These are phyloP conservation scores for Teratosphaeria epicoccoides DNA, from an alignment of 2,329 filamentous ascomycete genomes.

Conservation along the genomic window DNA sequence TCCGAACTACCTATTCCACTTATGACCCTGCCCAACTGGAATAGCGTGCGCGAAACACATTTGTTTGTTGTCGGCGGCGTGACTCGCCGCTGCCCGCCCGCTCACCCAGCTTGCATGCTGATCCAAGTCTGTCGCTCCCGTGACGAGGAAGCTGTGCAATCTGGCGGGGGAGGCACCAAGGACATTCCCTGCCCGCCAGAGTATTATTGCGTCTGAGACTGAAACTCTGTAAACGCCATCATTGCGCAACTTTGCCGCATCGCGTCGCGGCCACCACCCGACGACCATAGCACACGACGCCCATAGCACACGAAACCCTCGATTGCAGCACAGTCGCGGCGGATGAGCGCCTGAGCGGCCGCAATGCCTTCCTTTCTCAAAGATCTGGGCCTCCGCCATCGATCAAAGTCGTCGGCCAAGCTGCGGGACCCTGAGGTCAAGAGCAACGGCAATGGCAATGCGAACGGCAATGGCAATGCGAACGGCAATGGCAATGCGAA, in stretches of 20 bases:
- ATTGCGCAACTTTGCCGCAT: not conserved
- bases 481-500: constrained; percentile 8
- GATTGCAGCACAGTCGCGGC: not conserved
- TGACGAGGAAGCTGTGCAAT: not conserved
- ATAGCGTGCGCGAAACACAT: too few relatives aligned
- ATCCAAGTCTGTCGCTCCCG: not conserved
- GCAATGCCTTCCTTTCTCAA: constrained; percentile 55
- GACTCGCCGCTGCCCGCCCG: not conserved
- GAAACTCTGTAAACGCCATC: not conserved
- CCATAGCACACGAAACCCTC: not conserved
- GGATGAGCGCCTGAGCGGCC: not conserved
- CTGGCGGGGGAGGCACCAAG: not conserved
- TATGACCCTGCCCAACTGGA: too few relatives aligned
- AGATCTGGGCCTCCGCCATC: constrained; percentile 54
- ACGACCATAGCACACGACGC: not conserved
- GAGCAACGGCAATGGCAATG: constrained; percentile 6
- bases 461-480: constrained; percentile 9
- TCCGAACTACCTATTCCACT: not conserved
- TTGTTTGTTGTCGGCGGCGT: not conserved
- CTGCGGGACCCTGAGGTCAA: constrained; percentile 27
- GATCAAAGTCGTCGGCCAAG: constrained; percentile 64
- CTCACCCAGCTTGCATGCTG: not conserved
- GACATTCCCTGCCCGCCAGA: not conserved
- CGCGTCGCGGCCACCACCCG: not conserved
- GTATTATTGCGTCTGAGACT: not conserved